These are phyloP conservation scores for Coemansia sp. DNA, from an alignment of 192 early-diverging fungal species.

Conservation along the genomic window DNA sequence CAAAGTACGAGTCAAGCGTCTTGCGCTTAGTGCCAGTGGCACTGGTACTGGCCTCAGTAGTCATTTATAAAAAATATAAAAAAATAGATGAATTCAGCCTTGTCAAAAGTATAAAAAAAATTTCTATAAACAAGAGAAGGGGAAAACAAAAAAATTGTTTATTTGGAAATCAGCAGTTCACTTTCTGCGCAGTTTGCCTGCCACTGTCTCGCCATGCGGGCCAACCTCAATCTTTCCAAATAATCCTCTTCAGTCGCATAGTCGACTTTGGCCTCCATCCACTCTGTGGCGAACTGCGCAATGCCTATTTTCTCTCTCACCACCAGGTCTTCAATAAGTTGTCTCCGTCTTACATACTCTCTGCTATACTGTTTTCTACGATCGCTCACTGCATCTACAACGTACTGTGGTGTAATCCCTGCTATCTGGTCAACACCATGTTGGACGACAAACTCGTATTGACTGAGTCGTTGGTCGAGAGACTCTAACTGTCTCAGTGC, in stretches of 20 bases:
- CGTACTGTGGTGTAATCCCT: conserved; percentile 22
- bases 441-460: neutral
- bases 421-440: conserved; percentile 2
- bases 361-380: neutral
- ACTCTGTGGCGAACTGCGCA: conserved; percentile 6
- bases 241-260: conserved; percentile 24
- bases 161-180: neutral
- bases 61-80: neutral
- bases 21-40: conserved; percentile 26
- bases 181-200: conserved; percentile 14
- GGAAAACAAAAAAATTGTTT: neutral
- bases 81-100: neutral
- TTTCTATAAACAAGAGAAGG: neutral
- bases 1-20: conserved; percentile 49
- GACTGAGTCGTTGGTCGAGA: neutral
- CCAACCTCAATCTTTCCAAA: conserved; percentile 18
- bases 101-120: conserved; percentile 4
- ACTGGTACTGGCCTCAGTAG: neutral
- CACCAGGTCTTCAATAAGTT: neutral
- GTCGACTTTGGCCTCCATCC: conserved; percentile 10
- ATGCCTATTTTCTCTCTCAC: neutral
- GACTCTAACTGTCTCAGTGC: neutral
- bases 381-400: neutral
- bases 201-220: conserved; percentile 22
- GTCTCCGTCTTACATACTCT: conserved; percentile 9